Percentiles rank a stretch among this genome's conserved stretches.
Conservation (phyloP, 352 stramenopile genomes). For the Phytopythium delawarense region DNA sequence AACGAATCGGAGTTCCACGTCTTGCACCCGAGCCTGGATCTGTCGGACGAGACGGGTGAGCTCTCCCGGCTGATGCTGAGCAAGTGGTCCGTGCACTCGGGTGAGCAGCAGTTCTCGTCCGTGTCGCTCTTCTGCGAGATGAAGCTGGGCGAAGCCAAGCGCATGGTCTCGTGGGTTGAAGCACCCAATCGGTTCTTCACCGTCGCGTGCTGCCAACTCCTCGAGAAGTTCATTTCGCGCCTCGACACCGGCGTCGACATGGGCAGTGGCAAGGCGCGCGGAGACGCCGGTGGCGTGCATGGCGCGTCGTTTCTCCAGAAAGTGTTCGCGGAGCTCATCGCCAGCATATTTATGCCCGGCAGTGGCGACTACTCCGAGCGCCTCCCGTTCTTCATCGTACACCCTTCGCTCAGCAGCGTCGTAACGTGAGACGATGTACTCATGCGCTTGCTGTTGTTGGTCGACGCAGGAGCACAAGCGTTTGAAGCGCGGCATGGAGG, state of each 20-base stretch:
- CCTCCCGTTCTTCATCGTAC: slow-evolving; percentile 58
- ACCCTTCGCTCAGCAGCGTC: not conserved
- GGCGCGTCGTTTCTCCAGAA: slow-evolving; percentile 36
- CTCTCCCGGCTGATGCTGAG: slow-evolving; percentile 53
- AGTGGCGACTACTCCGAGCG: slow-evolving; percentile 28
- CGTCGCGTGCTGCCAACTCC: slow-evolving; percentile 63
- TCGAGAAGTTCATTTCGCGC: slow-evolving; percentile 55
- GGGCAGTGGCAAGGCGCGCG: not conserved
- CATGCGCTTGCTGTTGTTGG: not conserved
- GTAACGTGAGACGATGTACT: not conserved
- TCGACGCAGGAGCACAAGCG: slow-evolving; percentile 53
- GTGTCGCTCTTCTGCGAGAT: slow-evolving; percentile 74
- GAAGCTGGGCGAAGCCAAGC: slow-evolving; percentile 73
- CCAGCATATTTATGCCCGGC: slow-evolving; percentile 48
- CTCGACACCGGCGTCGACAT: slow-evolving; percentile 12
- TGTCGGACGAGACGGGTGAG: slow-evolving; percentile 50
- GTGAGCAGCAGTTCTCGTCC: slow-evolving; percentile 53
- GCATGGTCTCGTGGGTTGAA: slow-evolving; percentile 71
- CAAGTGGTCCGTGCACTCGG: slow-evolving; percentile 61
- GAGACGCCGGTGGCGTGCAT: not conserved
- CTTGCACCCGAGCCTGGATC: slow-evolving; percentile 53
- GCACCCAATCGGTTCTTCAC: slow-evolving; percentile 70
- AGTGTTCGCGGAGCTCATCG: slow-evolving; percentile 44
- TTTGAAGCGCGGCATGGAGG: slow-evolving; percentile 40
- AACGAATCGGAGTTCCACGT: slow-evolving; percentile 41